Evolutionary conservation across 345 rosid genomes (phyloP).

Genomic region (Salix exigua): DNA sequence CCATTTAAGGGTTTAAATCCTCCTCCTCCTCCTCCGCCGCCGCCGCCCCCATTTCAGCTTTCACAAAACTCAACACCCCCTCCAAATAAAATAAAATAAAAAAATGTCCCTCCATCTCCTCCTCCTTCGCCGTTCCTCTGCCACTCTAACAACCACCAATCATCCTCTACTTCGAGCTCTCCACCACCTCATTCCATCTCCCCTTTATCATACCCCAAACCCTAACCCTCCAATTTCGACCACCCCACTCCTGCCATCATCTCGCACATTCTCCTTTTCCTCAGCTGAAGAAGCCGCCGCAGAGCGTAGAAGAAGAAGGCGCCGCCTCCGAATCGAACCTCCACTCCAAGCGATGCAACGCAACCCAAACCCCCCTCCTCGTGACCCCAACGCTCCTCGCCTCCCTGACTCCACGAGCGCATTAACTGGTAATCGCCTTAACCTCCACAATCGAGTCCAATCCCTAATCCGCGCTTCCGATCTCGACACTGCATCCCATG

Average conservation of each 20-base stretch:
- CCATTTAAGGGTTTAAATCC: no score
- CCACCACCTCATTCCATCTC: constrained; percentile 1
- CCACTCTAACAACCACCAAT: neutral
- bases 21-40: no score
- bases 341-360: constrained; percentile 84
- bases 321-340: constrained; percentile 87
- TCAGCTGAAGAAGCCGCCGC: constrained; percentile 98
- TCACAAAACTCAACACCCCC: neutral
- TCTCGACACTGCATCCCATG: constrained; percentile 77
- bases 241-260: constrained; percentile 17
- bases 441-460: constrained; percentile 88
- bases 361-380: constrained; percentile 51
- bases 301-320: constrained; percentile 86
- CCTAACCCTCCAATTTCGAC: constrained; percentile 5
- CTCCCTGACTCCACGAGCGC: constrained; percentile 80
- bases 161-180: constrained; percentile 2
- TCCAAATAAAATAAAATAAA: no score
- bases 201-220: constrained; percentile 3
- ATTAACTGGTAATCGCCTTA: constrained; percentile 84
- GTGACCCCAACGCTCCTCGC: constrained; percentile 93
- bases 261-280: constrained; percentile 62
- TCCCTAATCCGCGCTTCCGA: constrained; percentile 91
- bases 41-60: neutral
- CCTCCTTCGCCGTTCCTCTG: constrained; percentile 20
- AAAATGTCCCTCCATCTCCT: constrained; percentile 53